These are phyloP conservation scores for Berberis thunbergii DNA, from an alignment of 164 flowering plant genomes.

Conservation along the genomic window DNA sequence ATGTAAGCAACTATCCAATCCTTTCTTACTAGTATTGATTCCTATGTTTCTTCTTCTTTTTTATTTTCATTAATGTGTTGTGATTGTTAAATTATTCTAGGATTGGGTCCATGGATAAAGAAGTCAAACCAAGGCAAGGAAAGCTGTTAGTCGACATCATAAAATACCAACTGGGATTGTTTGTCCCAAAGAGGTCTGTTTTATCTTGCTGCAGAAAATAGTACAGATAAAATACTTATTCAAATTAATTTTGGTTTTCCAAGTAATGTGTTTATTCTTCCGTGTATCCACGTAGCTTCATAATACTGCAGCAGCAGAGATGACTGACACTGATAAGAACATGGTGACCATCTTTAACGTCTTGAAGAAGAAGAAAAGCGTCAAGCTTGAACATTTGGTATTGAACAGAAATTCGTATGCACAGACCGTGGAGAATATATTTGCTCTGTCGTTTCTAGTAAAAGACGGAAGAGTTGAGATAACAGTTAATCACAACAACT, in stretches of 20 bases:
- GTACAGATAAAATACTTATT: neutral
- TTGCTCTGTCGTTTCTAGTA: neutral
- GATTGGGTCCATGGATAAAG: neutral
- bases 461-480: slow-evolving; percentile 2
- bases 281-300: neutral
- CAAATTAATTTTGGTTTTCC: neutral
- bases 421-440: neutral
- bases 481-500: neutral
- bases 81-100: neutral
- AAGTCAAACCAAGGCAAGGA: neutral
- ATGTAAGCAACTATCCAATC: neutral
- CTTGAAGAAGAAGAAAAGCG: neutral
- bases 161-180: neutral
- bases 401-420: neutral
- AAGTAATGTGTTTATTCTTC: neutral
- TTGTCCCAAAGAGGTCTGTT: neutral
- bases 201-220: neutral
- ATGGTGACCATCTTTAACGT: neutral
- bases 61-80: neutral
- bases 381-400: neutral
- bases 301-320: neutral
- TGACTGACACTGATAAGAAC: neutral
- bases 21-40: neutral
- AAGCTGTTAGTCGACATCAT: neutral
- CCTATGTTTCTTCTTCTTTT: neutral